These are phyloP conservation scores for Silene uniflora DNA, from an alignment of 148 eudicot genomes.

Conservation along the genomic window DNA sequence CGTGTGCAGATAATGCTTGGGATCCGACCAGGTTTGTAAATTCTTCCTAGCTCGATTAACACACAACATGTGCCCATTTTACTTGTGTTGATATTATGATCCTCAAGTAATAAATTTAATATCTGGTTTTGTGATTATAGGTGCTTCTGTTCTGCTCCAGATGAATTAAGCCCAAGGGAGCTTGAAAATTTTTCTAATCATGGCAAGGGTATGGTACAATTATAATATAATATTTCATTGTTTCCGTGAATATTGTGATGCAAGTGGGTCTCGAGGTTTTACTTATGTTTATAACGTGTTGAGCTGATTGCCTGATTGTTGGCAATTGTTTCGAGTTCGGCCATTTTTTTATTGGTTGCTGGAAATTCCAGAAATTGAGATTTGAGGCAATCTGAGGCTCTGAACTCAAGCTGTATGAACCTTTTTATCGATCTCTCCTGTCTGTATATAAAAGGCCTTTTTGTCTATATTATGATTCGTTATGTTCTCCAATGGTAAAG, in stretches of 20 bases:
- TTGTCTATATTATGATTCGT: background rate
- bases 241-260: background rate
- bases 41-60: background rate
- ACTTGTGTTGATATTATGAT: background rate
- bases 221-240: background rate
- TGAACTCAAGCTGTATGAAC: background rate
- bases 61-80: background rate
- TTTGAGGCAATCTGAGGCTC: background rate
- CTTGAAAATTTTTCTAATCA: slow-evolving; percentile 42
- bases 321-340: background rate
- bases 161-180: slow-evolving; percentile 51
- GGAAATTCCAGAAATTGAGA: background rate
- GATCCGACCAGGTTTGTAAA: slow-evolving; percentile 52
- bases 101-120: background rate
- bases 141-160: slow-evolving; percentile 62
- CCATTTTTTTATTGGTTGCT: background rate
- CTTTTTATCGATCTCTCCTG: background rate
- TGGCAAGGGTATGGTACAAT: slow-evolving; percentile 40
- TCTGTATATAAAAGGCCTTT: background rate
- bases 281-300: background rate
- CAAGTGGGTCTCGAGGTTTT: background rate
- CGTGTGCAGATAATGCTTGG: slow-evolving; percentile 62
- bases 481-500: background rate
- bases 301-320: background rate
- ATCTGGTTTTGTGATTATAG: slow-evolving; percentile 31